Evolutionary conservation across 1,284 basidiomycete genomes (phyloP), one percentile per base, ranked within the genome.

Genomic region (Ustilago xerochloae): DNA sequence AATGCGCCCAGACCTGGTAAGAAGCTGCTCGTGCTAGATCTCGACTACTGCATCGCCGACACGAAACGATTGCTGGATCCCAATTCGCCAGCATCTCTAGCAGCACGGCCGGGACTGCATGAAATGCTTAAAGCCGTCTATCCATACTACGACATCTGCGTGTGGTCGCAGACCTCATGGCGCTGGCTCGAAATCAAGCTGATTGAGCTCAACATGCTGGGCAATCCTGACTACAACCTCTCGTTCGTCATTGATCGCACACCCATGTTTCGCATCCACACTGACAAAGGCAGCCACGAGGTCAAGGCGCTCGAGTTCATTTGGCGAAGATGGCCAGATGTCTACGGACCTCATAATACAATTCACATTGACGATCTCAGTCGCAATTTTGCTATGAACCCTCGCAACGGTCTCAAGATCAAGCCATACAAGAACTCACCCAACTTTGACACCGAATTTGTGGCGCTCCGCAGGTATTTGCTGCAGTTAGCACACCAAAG

Each of bases 111-210:
- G 4, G 87, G 89, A 9, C 86, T 97, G 24, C 93, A 96, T 79
- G 90, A 93, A 78, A 93, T 97, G 79, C 86, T 83, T 32, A 67
- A 71, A 24, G 71, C 74, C 2, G 75, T 81, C n/a, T 83, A 74
- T 29, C 80, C 79, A 12, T 62, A 82, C 60, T 83, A 83, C 58
- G 81, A 83, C 62, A 78, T 83, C 29, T 75, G 75, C 58, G 63
- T 79, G 6, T 81, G 79, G 79, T 76, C 85, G 18, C 81, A 84
- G 58, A 95, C 93, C 0, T 90, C 89, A 68, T 94, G 93, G 93
- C 87, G 93, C 50, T 96, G 93, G 93, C 87, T 96, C 28, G 94
- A 97, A 85, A 90, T 90, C 30, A 97, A 96, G 85, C 87, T 97
- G 5, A 89, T 92, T 16, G 93, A 96, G 84, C 88, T 96, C 24